Base-by-base conservation (phyloP, 2,329 filamentous ascomycete species). In the Aspergillus ustus region DNA sequence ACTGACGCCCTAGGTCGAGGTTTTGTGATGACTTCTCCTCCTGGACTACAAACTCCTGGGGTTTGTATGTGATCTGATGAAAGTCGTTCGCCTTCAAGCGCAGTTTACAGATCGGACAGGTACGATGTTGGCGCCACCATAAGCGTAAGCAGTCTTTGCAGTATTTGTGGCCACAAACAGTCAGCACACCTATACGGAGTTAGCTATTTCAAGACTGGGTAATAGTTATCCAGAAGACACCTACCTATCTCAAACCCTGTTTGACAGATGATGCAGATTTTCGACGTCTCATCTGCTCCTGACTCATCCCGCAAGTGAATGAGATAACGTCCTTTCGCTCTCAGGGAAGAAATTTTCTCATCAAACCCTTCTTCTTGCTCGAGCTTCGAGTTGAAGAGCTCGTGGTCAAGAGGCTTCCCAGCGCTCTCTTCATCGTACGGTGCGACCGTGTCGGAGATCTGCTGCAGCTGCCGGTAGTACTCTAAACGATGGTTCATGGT, bases 391-490 rank as follows among this genome's bases (percentile, higher is more conserved):
- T 73, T 67, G 43, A 83, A 81, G 20, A 86, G 78, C 7, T 68
- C 70, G 11, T 79, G 74, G 48, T 90, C 84, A 11, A 89, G 80
- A 2, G 80, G 81, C 13, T 85, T 80, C 22, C 88, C 83, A 22
- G 85, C 78, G 54, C 82, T 81, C 29, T 76, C 73, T 11, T 89
- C 88, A 60, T 92, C 89, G 59, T 91, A 91, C 1, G 90, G 89
- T 5, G 86, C 85, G 0, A 98, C 92, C 19, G 87, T 91, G 72
- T 98, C 94, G 0, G 93, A 97, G n/a, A 98, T 88, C 28, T 87
- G 85, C 72, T 98, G 95, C 11, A 98, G 83, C 71, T 97, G 93
- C 5, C 90, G 88, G 73, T 98, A 98, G 73, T 93, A 98, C 60
- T 95, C 92, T 0, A 97, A 79, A 15, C 95, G 89, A 43, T 88